A percentile compares a stretch with the other conserved stretches of the same genome.
Evolutionary conservation across 139 green algal genomes (phyloP).

Genomic region (Micractinium sp.): DNA sequence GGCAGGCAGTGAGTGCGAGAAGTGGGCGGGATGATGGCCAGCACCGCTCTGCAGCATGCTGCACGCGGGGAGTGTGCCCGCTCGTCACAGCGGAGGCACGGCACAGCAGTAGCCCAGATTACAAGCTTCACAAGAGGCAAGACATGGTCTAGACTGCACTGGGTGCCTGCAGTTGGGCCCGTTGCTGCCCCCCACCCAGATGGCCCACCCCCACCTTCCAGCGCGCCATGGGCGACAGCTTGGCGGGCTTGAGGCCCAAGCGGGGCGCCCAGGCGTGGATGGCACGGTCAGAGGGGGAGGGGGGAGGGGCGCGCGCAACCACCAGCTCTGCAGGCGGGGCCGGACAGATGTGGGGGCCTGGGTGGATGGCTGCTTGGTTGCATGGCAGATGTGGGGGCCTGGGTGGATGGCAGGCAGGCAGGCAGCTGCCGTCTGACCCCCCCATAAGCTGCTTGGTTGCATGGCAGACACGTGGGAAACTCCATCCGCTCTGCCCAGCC

Average conservation of each 20-base stretch:
- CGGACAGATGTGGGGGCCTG: slow-evolving; percentile 28
- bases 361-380: no score
- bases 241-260: slow-evolving; percentile 31
- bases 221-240: slow-evolving; percentile 1
- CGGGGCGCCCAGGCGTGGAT: slow-evolving; percentile 14
- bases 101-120: background rate
- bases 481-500: background rate
- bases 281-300: background rate
- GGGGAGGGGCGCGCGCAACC: slow-evolving; percentile 15
- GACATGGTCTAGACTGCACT: background rate
- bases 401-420: background rate
- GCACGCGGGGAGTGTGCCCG: no score
- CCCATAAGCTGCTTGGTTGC: background rate
- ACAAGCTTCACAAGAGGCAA: no score
- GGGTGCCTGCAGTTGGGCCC: background rate
- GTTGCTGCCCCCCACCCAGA: background rate
- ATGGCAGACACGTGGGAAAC: background rate
- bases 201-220: slow-evolving; percentile 30
- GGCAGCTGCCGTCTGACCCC: no score
- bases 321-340: slow-evolving; percentile 35
- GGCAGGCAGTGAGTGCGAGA: slow-evolving; percentile 23
- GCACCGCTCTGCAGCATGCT: no score
- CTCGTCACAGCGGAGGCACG: background rate
- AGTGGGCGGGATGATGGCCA: background rate
- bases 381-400: background rate